These are phyloP conservation scores for Phylloporus sp. DNA, from an alignment of 768 basidiomycete genomes.

Conservation along the genomic window DNA sequence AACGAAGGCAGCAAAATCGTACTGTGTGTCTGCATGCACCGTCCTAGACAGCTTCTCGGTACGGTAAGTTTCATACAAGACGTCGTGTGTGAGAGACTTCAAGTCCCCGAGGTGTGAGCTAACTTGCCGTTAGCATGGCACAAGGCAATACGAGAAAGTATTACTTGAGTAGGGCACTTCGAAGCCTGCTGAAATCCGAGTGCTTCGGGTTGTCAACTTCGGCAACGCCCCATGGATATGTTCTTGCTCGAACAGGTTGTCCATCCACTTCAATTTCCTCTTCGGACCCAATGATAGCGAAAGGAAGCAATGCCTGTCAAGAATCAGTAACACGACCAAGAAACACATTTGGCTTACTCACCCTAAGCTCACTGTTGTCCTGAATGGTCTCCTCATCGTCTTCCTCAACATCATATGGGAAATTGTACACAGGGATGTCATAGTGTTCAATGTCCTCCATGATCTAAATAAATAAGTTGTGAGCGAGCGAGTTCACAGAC, in stretches of 20 bases:
- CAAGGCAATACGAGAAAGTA: constrained; percentile 13
- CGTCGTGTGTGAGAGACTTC: constrained; percentile 91
- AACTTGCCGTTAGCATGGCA: constrained; percentile 10
- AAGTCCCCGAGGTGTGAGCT: constrained; percentile 94
- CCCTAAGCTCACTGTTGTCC: constrained; percentile 94
- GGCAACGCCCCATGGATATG: constrained; percentile 98
- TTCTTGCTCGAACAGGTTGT: constrained; percentile 84
- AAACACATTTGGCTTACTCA: constrained; percentile 34
- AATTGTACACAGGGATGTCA: constrained; percentile 98
- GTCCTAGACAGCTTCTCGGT: constrained; percentile 94
- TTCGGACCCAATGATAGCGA: constrained; percentile 95
- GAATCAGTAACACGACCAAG: constrained; percentile 5
- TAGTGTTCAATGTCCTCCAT: constrained; percentile 99
- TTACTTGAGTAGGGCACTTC: constrained; percentile 88
- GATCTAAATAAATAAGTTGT: constrained; percentile 50
- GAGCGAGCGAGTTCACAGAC: not conserved
- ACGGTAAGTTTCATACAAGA: constrained; percentile 95
- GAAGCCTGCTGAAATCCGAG: constrained; percentile 94
- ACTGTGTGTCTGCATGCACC: constrained; percentile 77
- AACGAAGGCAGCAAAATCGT: constrained; percentile 17
- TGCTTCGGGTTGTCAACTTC: constrained; percentile 99
- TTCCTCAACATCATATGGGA: constrained; percentile 98
- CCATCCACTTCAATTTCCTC: constrained; percentile 95
- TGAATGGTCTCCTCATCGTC: constrained; percentile 98
- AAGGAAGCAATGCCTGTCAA: constrained; percentile 80